Base-by-base conservation (phyloP, 208 protist genomes). In the Acanthamoeba healyi region DNA sequence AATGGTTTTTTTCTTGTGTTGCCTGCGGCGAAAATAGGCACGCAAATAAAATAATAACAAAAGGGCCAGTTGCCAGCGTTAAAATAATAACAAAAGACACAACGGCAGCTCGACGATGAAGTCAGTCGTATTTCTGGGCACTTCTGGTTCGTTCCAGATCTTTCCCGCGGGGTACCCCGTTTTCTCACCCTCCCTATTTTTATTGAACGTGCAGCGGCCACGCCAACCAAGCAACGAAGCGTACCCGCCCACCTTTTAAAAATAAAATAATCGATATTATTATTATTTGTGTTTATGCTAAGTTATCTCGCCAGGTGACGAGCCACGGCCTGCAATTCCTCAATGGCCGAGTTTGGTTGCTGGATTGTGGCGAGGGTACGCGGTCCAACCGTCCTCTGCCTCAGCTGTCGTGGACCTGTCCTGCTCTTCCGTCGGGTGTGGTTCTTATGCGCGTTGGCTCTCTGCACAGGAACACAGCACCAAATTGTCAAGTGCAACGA, bases 331-430 rank as follows among this genome's bases (percentile, higher is more conserved):
- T 95, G 12, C 38, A 63, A 32, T 95, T 95, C 74, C 32, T 65
- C 24, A 94, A 94, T n/a, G 94, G 94, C 0, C 56, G 94, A 0
- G 34, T 65, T n/a, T 95, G 94, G 94, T 29, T 95, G 72, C 56
- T 95, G 10, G 94, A 95, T 40, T 95, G 94, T 72, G 94, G 94
- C 36, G 94, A 95, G 61, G 94, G 94, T 95, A 54, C 0, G 0
- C 2, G 7, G 81, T 14, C n/a, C n/a, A n/a, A n/a, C n/a, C n/a
- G n/a, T n/a, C n/a, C n/a, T 14, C 34, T 17, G 2, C 63, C 26
- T 29, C 32, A 4, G 40, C 56, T 17, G 9, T 29, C 29, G 63
- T 54, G 34, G 15, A 36, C 24, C 15, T 92, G 1, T 63, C 70
- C 74, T 49, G 26, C 86, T 4, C 6, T 9, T 38, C 12, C 40